These are phyloP conservation scores for Naganishia randhawae DNA, from an alignment of 768 basidiomycete genomes.

Conservation along the genomic window DNA sequence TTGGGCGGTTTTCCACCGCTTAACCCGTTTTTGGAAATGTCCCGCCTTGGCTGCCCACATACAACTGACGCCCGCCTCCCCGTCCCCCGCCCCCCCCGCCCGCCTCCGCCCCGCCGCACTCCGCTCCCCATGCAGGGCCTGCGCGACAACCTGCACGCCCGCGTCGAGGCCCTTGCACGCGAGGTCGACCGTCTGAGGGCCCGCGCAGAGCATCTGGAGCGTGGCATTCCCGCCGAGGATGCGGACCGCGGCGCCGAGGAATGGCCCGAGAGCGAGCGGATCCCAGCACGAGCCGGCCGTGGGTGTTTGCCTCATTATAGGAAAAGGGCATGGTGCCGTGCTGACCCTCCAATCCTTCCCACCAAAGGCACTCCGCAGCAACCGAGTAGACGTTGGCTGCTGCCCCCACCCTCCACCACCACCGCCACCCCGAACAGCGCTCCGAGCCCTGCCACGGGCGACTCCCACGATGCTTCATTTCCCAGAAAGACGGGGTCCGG, in stretches of 20 bases:
- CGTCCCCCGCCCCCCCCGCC: too few species aligned
- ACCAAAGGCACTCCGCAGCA: not conserved
- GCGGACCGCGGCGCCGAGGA: not conserved
- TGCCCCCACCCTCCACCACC: not conserved
- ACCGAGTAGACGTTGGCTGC: not conserved
- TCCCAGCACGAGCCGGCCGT: not conserved
- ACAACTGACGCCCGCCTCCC: too few species aligned
- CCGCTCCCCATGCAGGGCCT: constrained; percentile 14
- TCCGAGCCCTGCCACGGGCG: not conserved
- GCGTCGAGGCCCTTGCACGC: constrained; percentile 52
- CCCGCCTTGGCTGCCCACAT: too few species aligned
- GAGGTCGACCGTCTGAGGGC: constrained; percentile 41
- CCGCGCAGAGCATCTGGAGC: constrained; percentile 15
- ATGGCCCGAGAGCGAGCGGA: not conserved
- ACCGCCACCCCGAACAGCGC: not conserved
- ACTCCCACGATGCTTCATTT: not conserved
- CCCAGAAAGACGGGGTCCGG: constrained; percentile 11
- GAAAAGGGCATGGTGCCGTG: not conserved
- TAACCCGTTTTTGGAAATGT: too few species aligned
- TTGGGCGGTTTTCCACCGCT: too few species aligned
- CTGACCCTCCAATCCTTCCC: not conserved
- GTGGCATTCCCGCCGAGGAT: not conserved
- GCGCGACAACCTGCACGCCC: constrained; percentile 51
- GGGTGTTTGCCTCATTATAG: not conserved
- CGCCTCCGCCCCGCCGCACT: not conserved